Evolutionary conservation across 1,139 yeast genomes (phyloP).

Genomic region (Taphrina populina): DNA sequence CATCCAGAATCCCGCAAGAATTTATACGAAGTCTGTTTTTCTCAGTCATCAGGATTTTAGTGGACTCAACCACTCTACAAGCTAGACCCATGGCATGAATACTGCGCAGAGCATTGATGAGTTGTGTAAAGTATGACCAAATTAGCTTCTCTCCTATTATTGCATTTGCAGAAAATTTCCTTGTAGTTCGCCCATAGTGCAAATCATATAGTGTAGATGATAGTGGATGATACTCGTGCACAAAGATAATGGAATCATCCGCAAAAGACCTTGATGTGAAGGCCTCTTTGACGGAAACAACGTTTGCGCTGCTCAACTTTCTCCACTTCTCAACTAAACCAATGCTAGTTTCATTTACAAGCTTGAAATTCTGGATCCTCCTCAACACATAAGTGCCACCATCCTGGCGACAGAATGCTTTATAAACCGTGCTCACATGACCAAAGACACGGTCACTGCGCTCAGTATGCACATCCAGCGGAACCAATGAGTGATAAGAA

Average conservation of each 20-base stretch:
- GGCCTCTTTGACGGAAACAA: conserved; percentile 72
- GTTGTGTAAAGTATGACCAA: conserved; percentile 75
- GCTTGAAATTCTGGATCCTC: conserved; percentile 64
- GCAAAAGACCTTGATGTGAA: conserved; percentile 87
- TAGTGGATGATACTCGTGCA: conserved; percentile 38
- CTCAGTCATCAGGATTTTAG: conserved; percentile 69
- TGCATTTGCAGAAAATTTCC: conserved; percentile 40
- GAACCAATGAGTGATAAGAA: conserved; percentile 80
- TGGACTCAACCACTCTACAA: conserved; percentile 62
- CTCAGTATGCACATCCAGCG: conserved; percentile 66
- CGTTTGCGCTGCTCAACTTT: conserved; percentile 54
- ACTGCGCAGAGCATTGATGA: conserved; percentile 62
- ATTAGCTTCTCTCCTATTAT: conserved; percentile 60
- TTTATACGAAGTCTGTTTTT: conserved; percentile 70
- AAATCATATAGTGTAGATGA: conserved; percentile 55
- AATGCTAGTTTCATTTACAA: conserved; percentile 60
- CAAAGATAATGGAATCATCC: conserved; percentile 51
- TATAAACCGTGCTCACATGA: conserved; percentile 64
- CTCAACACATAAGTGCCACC: conserved; percentile 77
- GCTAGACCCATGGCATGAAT: conserved; percentile 65
- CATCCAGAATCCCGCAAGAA: conserved; percentile 70
- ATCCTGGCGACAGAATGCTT: conserved; percentile 74
- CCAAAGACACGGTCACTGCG: conserved; percentile 59
- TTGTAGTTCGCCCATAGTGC: conserved; percentile 49
- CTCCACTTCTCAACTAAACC: conserved; percentile 56